phyloP scores from a whole-genome alignment of 805 yeast genomes.

The Osmozyma mogii region DNA sequence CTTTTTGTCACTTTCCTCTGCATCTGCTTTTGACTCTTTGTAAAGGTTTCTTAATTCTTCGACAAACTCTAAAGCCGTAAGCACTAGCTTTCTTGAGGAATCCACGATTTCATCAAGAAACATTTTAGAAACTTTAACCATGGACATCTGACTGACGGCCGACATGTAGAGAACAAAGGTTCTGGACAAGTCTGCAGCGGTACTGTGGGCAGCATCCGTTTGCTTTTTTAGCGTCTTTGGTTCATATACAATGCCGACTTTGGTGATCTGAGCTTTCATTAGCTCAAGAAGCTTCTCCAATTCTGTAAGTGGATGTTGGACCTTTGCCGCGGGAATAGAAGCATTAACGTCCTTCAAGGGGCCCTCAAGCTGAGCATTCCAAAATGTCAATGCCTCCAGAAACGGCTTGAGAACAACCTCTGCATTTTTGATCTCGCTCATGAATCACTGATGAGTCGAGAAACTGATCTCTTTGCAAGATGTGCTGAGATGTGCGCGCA shows the following conservation, averaged over 20 bases:
- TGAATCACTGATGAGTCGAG: too few species aligned
- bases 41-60: conserved; percentile 19
- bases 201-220: conserved; percentile 40
- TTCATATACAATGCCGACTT: conserved; percentile 62
- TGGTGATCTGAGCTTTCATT: conserved; percentile 69
- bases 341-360: conserved; percentile 4
- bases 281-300: conserved; percentile 50
- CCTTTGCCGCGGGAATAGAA: conserved; percentile 12
- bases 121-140: conserved; percentile 27
- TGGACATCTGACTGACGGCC: conserved; percentile 27
- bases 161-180: conserved; percentile 39
- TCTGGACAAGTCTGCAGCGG: conserved; percentile 39
- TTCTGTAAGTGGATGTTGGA: conserved; percentile 47
- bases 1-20: conserved; percentile 1
- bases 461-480: too few species aligned
- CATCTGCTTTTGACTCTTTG: conserved; percentile 8
- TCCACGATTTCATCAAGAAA: conserved; percentile 26
- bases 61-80: conserved; percentile 14
- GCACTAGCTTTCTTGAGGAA: conserved; percentile 14
- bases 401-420: too few species aligned
- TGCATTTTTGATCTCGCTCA: too few species aligned
- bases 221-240: conserved; percentile 40
- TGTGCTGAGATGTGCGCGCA: too few species aligned
- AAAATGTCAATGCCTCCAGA: too few species aligned
- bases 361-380: too few species aligned